Conservation (phyloP, 1,284 basidiomycete genomes). For the Sparassis latifolia region DNA sequence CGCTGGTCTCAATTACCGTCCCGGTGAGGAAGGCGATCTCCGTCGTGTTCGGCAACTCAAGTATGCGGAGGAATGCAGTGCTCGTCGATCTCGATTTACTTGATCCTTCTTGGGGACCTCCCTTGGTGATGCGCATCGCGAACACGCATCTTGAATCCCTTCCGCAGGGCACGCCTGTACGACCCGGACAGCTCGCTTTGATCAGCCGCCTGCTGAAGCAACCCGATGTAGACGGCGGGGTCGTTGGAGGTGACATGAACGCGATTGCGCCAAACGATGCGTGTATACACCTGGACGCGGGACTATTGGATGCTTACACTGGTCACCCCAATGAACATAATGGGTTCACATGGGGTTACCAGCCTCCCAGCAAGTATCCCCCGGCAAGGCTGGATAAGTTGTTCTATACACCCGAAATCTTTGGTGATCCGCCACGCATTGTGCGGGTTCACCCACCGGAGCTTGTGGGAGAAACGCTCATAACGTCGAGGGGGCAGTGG, state of each 20-base stretch:
- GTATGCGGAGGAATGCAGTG: conserved; percentile 46
- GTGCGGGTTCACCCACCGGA: conserved; percentile 39
- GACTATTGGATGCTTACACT: conserved; percentile 48
- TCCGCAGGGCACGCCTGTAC: conserved; percentile 31
- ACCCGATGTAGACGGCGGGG: conserved; percentile 41
- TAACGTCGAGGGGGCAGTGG: conserved; percentile 37
- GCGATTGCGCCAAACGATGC: conserved; percentile 43
- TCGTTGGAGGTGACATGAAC: conserved; percentile 70
- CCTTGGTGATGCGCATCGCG: conserved; percentile 41
- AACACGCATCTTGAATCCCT: conserved; percentile 70
- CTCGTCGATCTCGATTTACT: conserved; percentile 49
- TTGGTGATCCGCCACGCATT: conserved; percentile 18
- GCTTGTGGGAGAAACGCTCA: conserved; percentile 48
- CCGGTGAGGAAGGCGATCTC: conserved; percentile 37
- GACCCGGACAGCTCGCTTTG: conserved; percentile 47
- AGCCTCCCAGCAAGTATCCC: conserved; percentile 38
- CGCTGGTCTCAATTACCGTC: conserved; percentile 53
- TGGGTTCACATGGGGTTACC: conserved; percentile 63
- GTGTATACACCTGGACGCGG: conserved; percentile 33
- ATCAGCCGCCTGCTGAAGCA: conserved; percentile 42
- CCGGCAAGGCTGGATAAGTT: conserved; percentile 57
- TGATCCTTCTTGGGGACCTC: conserved; percentile 18
- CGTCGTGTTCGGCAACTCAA: conserved; percentile 44
- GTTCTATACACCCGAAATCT: conserved; percentile 42
- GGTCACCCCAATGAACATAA: conserved; percentile 30